A percentile compares a stretch with the other conserved stretches of the same genome.
phyloP scores from a whole-genome alignment of 139 green algal genomes.

The Choricystis sp. region DNA sequence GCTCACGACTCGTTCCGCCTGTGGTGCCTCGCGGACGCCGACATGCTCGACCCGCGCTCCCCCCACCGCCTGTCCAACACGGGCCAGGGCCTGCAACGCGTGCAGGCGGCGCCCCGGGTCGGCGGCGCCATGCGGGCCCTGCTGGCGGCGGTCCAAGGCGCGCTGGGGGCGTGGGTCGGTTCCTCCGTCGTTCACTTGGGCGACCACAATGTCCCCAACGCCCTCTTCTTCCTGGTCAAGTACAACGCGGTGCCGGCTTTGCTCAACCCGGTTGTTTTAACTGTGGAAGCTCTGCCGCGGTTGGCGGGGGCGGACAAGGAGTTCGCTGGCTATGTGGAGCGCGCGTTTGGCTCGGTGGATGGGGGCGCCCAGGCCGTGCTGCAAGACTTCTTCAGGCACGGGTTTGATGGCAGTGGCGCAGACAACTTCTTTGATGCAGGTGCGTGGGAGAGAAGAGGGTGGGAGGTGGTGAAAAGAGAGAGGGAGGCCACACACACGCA shows the following conservation, averaged over 20 bases:
- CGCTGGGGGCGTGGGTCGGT: slow-evolving; percentile 79
- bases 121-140: slow-evolving; percentile 52
- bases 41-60: slow-evolving; percentile 67
- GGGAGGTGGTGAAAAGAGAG: slow-evolving; percentile 1
- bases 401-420: slow-evolving; percentile 72
- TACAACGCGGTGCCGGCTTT: slow-evolving; percentile 90
- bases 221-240: slow-evolving; percentile 94
- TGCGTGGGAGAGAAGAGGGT: too few species aligned
- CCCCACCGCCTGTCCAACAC: slow-evolving; percentile 78
- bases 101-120: slow-evolving; percentile 62
- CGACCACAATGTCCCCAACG: slow-evolving; percentile 91
- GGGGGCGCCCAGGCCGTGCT: slow-evolving; percentile 51
- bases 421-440: slow-evolving; percentile 87
- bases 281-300: slow-evolving; percentile 66
- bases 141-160: slow-evolving; percentile 51
- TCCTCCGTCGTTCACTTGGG: slow-evolving; percentile 81
- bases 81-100: slow-evolving; percentile 80
- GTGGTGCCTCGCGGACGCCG: slow-evolving; percentile 70
- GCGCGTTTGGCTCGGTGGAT: slow-evolving; percentile 44
- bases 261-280: slow-evolving; percentile 72
- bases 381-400: slow-evolving; percentile 84
- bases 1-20: slow-evolving; percentile 72
- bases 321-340: slow-evolving; percentile 35
- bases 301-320: slow-evolving; percentile 27
- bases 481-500: not conserved